Conservation (phyloP, 805 yeast genomes). For the Candida palmyrensis region DNA sequence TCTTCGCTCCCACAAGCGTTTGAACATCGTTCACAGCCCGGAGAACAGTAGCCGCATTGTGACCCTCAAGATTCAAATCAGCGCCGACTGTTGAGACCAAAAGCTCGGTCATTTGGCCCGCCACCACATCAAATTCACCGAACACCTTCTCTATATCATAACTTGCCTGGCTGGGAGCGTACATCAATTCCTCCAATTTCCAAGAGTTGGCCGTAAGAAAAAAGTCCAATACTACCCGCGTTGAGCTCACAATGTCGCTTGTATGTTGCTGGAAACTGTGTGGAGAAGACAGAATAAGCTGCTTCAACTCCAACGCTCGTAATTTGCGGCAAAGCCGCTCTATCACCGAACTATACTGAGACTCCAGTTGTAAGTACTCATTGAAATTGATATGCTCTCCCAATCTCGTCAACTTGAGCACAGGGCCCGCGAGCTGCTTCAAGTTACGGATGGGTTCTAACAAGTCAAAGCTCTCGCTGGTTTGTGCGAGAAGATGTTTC, state of each 20-base stretch:
- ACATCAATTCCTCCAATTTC: constrained; percentile 30
- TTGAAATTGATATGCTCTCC: constrained; percentile 21
- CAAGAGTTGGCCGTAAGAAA: constrained; percentile 23
- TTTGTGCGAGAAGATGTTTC: constrained; percentile 9
- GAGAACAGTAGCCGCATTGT: neutral
- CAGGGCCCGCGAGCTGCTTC: constrained; percentile 5
- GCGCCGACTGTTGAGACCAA: neutral
- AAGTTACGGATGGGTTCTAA: neutral
- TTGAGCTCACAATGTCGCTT: constrained; percentile 10
- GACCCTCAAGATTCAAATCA: neutral
- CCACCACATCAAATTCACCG: neutral
- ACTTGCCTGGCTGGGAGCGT: constrained; percentile 12
- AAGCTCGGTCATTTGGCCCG: neutral
- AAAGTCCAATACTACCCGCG: constrained; percentile 20
- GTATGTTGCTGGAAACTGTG: constrained; percentile 12
- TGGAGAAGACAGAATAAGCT: constrained; percentile 17
- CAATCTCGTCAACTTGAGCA: constrained; percentile 20
- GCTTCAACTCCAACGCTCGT: constrained; percentile 15
- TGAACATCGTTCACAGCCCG: constrained; percentile 15
- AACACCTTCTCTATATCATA: constrained; percentile 15
- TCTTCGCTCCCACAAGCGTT: constrained; percentile 17
- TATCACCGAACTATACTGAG: constrained; percentile 8
- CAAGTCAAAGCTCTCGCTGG: neutral
- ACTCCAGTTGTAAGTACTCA: constrained; percentile 8
- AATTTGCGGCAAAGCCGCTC: constrained; percentile 16